Evolutionary conservation across 768 basidiomycete genomes (phyloP).

Genomic region (Pleurotus giganteus): DNA sequence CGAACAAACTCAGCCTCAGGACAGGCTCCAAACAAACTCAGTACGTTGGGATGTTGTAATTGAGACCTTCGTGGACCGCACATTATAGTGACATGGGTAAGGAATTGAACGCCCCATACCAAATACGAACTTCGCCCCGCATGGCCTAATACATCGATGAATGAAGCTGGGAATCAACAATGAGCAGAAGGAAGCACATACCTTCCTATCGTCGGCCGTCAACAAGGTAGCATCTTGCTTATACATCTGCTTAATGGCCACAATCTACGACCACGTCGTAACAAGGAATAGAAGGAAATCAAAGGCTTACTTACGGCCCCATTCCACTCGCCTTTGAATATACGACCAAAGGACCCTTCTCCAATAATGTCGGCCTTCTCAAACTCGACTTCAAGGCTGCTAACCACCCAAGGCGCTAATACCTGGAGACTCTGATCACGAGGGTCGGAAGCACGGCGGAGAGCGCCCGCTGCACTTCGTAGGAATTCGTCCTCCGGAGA

Average conservation of each 20-base stretch:
- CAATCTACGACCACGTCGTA: not conserved
- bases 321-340: conserved; percentile 14
- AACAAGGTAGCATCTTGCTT: conserved; percentile 12
- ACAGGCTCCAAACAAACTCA: conserved; percentile 15
- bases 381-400: conserved; percentile 16
- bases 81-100: too few species aligned
- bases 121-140: too few species aligned
- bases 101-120: too few species aligned
- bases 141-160: too few species aligned
- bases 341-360: conserved; percentile 14
- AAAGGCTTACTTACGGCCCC: not conserved
- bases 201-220: conserved; percentile 11
- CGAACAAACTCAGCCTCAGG: conserved; percentile 11
- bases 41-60: conserved; percentile 15
- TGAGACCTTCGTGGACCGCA: not conserved
- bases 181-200: not conserved
- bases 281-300: not conserved
- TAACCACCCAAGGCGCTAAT: conserved; percentile 6
- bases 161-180: too few species aligned
- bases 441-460: conserved; percentile 1
- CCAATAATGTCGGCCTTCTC: conserved; percentile 7
- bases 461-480: not conserved
- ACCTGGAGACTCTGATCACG: not conserved
- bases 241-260: conserved; percentile 17
- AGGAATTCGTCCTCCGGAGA: not conserved